Base-by-base conservation (phyloP, 208 protist species). In the Leishmania tarentolae region DNA sequence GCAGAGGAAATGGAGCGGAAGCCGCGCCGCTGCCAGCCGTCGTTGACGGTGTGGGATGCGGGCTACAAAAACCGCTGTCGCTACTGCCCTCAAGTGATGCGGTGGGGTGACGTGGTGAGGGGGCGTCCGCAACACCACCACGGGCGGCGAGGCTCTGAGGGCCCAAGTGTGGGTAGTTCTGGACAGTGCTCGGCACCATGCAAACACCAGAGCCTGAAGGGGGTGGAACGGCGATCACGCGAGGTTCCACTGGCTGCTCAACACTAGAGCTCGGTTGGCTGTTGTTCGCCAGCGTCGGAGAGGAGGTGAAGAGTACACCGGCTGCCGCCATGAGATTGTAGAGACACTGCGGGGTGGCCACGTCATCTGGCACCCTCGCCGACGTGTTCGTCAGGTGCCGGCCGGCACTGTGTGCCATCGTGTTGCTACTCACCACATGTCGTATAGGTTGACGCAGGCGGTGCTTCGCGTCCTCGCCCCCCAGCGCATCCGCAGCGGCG, bases 251-350 rank as follows among this genome's bases (percentile, higher is more conserved):
- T 2, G 7, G 46, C 3, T 78, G 82, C 52, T 44, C 42, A 61
- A n/a, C 47, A 46, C 24, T 44, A 40, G 76, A 44, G 61, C 8
- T 47, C 35, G 28, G 28, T 31, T 13, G 66, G 1, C 40, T 15
- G 70, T 31, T 57, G n/a, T 52, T 75, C 37, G 53, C 74, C 15
- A 65, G 35, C 21, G 53, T 42, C 21, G 73, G 28, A 13, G 82
- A 72, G 4, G 77, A 69, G 42, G 8, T 75, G 24, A 76, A 44
- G 13, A 69, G 63, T 31, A 63, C 82, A 28, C 78, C 82, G 40
- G 82, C 70, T 8, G 77, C 77, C 13, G 77, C 74, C 82, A 82
- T 82, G 31, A 86, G 82, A 3, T 71, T 76, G 78, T 87, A 82
- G 40, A 87, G 76, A 71, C 79, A 87, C 42, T 75, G 84, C 50